Base-by-base conservation (phyloP, 1,284 basidiomycete species). In the Schizophyllum commune region DNA sequence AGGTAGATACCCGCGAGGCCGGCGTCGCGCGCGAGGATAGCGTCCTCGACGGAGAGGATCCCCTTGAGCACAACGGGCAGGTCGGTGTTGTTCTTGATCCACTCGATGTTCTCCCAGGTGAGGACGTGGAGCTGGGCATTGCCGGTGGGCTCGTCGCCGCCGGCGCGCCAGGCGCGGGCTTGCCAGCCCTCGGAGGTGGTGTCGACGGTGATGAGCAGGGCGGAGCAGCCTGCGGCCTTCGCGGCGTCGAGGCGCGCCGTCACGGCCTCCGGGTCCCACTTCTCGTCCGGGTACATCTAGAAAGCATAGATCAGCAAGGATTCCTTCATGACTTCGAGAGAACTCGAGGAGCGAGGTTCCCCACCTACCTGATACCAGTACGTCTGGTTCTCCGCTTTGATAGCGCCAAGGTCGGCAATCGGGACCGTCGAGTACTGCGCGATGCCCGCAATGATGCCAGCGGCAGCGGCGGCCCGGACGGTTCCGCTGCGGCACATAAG, bases 1-100 rank as follows among this genome's bases (percentile, higher is more conserved):
- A 77, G 65, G 47, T 72, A 70, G 15, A 74, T 68, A 3, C 74
- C 75, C 27, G 65, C 65, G 60, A 74, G 71, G 1, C 74, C 74
- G 21, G 71, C 63, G 39, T 75, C 66, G 17, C 72, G 64, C 22
- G 73, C 73, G n/a, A 65, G 64, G 13, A 70, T 65, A 1, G 74
- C 75, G 60, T 74, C 73, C 60, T 71, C 68, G 60, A 62, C 65
- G 4, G 69, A 70, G 51, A 69, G 68, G 52, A 75, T 71, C 4
- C 73, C 73, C 55, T 71, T 71, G 6, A 69, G 69, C 21, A 71
- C 68, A 56, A 71, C 65, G 8, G 70, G 69, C 21, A 71, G 66
- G 19, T 63, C 61, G 7, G 70, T 71, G 47, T 70, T 63, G 60
- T 68, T 69, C 59, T 65, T 69, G 61, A 69, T 63, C n/a, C 64